Conservation (phyloP, 192 early-diverging fungal species). For the Backusella mclennaniae region DNA sequence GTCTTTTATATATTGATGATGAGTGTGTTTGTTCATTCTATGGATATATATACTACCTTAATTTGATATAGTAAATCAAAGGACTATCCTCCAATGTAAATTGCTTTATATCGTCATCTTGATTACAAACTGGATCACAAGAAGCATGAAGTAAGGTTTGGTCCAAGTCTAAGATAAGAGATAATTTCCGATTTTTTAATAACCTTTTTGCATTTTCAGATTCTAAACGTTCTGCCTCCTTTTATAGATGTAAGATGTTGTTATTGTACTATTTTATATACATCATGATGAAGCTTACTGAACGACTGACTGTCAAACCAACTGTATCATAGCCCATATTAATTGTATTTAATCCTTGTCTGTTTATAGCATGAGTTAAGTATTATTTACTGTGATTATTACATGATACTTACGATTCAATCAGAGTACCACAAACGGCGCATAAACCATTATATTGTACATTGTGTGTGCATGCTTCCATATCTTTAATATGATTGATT, state of each 20-base stretch:
- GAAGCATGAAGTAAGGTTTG: conserved; percentile 97
- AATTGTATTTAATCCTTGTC: conserved; percentile 37
- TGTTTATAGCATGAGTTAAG: not conserved
- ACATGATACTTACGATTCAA: conserved; percentile 43
- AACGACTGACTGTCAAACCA: conserved; percentile 65
- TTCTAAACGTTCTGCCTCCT: conserved; percentile 76
- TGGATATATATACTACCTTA: conserved; percentile 50
- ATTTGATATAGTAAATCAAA: conserved; percentile 80
- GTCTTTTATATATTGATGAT: conserved; percentile 40
- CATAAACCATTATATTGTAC: conserved; percentile 79
- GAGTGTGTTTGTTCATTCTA: not conserved
- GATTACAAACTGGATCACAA: conserved; percentile 63
- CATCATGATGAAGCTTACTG: conserved; percentile 31
- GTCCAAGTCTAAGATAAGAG: conserved; percentile 94
- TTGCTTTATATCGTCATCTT: conserved; percentile 68
- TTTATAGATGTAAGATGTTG: not conserved
- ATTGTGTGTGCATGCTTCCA: conserved; percentile 70
- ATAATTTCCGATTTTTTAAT: conserved; percentile 66
- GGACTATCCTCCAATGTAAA: conserved; percentile 74
- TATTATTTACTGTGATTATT: not conserved
- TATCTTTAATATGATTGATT: not conserved
- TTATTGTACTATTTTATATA: not conserved
- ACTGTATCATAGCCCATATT: conserved; percentile 73
- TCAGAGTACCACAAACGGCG: conserved; percentile 75
- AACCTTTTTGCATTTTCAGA: conserved; percentile 65